These are phyloP conservation scores for Chrysoporthe puriensis DNA, from an alignment of 2,329 filamentous ascomycete species.

Conservation along the genomic window DNA sequence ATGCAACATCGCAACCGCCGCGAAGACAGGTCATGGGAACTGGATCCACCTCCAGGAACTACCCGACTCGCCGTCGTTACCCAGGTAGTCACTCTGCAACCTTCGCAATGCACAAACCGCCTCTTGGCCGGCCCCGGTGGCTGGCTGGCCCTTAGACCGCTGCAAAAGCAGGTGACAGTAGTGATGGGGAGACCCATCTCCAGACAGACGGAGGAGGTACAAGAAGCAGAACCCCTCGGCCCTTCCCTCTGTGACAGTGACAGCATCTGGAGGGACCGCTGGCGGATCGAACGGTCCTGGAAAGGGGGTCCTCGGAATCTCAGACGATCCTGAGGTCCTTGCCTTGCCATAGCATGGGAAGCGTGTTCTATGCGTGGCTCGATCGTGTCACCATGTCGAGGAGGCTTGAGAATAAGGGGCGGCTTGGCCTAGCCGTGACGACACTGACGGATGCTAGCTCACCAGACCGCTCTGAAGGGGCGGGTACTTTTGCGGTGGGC, in stretches of 20 bases:
- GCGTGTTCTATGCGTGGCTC: no score
- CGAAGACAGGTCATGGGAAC: slow-evolving; percentile 28
- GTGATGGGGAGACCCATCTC: slow-evolving; percentile 1
- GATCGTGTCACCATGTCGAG: neutral
- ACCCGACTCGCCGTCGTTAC: slow-evolving; percentile 25
- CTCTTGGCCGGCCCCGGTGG: slow-evolving; percentile 14
- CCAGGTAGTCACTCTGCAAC: slow-evolving; percentile 16
- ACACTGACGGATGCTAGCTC: neutral
- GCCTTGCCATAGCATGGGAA: no score
- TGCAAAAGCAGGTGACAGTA: slow-evolving; percentile 12
- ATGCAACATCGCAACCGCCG: slow-evolving; percentile 28
- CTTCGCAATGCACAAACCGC: slow-evolving; percentile 20
- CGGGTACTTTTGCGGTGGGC: slow-evolving; percentile 18
- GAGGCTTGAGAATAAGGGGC: neutral
- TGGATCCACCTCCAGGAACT: slow-evolving; percentile 25
- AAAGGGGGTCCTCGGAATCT: neutral
- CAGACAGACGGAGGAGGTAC: neutral
- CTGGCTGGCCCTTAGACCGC: slow-evolving; percentile 22
- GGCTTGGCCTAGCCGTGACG: neutral
- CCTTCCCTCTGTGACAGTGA: neutral
- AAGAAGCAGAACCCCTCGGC: neutral
- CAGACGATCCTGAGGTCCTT: neutral
- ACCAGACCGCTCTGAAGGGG: slow-evolving; percentile 9
- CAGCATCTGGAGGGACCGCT: neutral
- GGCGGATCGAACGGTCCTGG: neutral